phyloP scores from a whole-genome alignment of 2,329 filamentous ascomycete species.

The Xylariales sp. region DNA sequence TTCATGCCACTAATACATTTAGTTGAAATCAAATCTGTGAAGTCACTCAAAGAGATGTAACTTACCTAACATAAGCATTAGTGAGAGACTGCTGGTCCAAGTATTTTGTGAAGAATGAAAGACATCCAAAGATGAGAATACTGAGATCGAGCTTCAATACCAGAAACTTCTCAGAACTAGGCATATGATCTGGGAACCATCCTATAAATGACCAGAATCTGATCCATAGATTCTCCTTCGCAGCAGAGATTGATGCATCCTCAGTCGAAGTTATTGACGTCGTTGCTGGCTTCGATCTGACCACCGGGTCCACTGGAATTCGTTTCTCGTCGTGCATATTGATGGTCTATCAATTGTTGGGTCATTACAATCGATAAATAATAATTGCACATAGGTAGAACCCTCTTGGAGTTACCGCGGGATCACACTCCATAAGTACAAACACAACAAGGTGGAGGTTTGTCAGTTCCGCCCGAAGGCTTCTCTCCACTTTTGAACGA shows the following conservation, averaged over 20 bases:
- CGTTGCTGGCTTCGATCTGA: background rate
- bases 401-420: no score
- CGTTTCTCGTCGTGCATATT: background rate
- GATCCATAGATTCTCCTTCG: conserved; percentile 2
- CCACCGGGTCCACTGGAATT: background rate
- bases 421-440: no score
- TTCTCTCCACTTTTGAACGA: no score
- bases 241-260: background rate
- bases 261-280: background rate
- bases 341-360: background rate
- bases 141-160: conserved; percentile 32
- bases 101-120: conserved; percentile 36
- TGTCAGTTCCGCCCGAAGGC: no score
- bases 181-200: conserved; percentile 30
- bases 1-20: conserved; percentile 31
- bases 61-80: conserved; percentile 31
- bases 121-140: conserved; percentile 32
- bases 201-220: conserved; percentile 11
- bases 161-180: conserved; percentile 27
- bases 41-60: background rate
- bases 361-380: background rate
- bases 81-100: conserved; percentile 33
- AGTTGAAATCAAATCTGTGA: background rate
- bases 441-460: no score
- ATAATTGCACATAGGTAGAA: no score